phyloP scores from a whole-genome alignment of 2,329 filamentous ascomycete genomes.

The Calonectria montana region DNA sequence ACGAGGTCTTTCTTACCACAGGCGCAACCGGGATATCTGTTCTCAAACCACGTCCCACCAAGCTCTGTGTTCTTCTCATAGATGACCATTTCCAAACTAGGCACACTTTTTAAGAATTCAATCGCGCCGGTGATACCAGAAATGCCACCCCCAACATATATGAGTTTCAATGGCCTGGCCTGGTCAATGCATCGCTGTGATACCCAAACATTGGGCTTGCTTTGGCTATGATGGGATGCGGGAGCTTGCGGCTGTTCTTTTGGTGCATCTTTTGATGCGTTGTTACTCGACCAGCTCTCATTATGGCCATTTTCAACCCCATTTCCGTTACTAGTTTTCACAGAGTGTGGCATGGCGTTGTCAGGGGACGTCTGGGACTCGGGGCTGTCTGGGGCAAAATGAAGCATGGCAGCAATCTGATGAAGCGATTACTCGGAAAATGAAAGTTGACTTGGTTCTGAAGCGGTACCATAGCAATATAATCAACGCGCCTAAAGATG shows the following conservation, averaged over 20 bases:
- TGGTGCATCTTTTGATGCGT: background rate
- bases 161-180: slow-evolving; percentile 5
- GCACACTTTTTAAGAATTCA: slow-evolving; percentile 12
- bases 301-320: background rate
- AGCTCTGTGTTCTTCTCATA: slow-evolving; percentile 25
- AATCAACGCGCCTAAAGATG: background rate
- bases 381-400: background rate
- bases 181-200: slow-evolving; percentile 6
- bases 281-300: background rate
- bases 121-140: slow-evolving; percentile 21
- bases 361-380: background rate
- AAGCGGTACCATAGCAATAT: background rate
- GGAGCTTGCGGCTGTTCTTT: background rate
- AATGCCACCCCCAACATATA: slow-evolving; percentile 19
- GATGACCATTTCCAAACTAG: slow-evolving; percentile 12
- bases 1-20: background rate
- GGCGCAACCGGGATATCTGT: slow-evolving; percentile 22
- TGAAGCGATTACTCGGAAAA: background rate
- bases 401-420: background rate
- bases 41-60: slow-evolving; percentile 23
- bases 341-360: background rate
- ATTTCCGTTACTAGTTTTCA: too few species aligned
- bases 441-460: background rate
- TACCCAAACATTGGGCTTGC: background rate
- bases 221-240: background rate